Evolutionary conservation across 495 filamentous ascomycete genomes (phyloP).

Genomic region (Chaetomium cochliodes): DNA sequence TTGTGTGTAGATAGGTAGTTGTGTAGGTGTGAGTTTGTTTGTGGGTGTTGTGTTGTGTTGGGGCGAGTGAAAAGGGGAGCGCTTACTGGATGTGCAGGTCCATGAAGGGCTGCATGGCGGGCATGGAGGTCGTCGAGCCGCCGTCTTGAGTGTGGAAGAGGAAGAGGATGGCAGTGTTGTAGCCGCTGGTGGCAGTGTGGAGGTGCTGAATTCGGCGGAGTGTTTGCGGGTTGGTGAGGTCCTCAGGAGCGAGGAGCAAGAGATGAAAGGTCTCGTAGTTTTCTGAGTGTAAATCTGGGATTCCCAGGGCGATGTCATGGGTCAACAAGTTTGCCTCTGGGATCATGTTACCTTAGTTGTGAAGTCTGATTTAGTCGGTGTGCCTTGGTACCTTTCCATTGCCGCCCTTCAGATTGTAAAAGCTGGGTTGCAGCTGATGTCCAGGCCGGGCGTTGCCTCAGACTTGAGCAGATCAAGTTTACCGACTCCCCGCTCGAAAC

Average conservation of each 20-base stretch:
- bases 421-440: conserved; percentile 46
- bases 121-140: neutral
- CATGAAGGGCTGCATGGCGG: conserved; percentile 16
- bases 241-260: conserved; percentile 54
- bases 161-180: conserved; percentile 11
- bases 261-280: conserved; percentile 39
- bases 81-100: conserved; percentile 17
- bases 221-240: conserved; percentile 38
- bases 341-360: conserved; percentile 1
- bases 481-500: neutral
- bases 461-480: conserved; percentile 53
- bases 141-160: conserved; percentile 2
- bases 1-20: neutral
- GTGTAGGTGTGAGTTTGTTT: neutral
- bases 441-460: conserved; percentile 56
- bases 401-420: conserved; percentile 33
- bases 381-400: conserved; percentile 50
- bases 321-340: conserved; percentile 52
- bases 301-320: conserved; percentile 55
- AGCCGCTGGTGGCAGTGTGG: conserved; percentile 18
- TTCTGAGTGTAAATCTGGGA: conserved; percentile 26
- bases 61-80: neutral
- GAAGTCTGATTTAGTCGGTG: neutral
- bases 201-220: conserved; percentile 50
- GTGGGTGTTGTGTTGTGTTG: neutral